Base-by-base conservation (phyloP, 192 early-diverging fungal genomes). In the Gamsiella multidivaricata region DNA sequence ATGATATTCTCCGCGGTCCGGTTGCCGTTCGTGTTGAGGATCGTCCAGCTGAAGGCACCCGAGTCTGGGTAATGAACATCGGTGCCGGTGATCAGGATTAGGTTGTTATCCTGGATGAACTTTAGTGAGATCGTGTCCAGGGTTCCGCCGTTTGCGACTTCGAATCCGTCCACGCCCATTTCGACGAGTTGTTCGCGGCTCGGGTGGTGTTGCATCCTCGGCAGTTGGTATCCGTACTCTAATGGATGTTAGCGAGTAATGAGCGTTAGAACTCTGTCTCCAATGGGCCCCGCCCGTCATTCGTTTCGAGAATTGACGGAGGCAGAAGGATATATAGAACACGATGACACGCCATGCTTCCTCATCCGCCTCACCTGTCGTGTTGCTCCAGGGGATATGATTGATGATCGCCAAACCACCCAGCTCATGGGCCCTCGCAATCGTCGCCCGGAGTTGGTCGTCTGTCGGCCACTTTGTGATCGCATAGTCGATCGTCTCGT, bases 341-440 rank as follows among this genome's bases (percentile, higher is more conserved):
- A 54, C 9, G n/a, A 8, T 7, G 25, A 46, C 22, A 29, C 42
- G 50, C 75, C n/a, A n/a, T n/a, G n/a, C n/a, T n/a, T n/a, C n/a
- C n/a, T n/a, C n/a, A n/a, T n/a, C n/a, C n/a, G n/a, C n/a, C n/a
- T n/a, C n/a, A 85, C 85, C 81, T 34, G 88, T 90, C 3, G 81
- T 79, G 69, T 90, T 91, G 56, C 87, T 89, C 91, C 91, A 93
- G 0, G 91, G 91, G 51, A 93, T 91, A 65, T 93, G 91, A 75
- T 93, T 93, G 3, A 91, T 89, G 52, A 91, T 89, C 0, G 89
- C 91, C 22, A 93, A 57, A 0, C 91, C 91, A 34, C 91, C 91
- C 14, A 91, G 53, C 47, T 82, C 82, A 70, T 93, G 91, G 12
- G 84, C 81, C 54, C 81, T 80, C 28, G 79, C 64, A 45, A 93